A percentile compares a stretch with the other conserved stretches of the same genome.
phyloP scores from a whole-genome alignment of 805 yeast genomes.

The Candida ulmi region DNA sequence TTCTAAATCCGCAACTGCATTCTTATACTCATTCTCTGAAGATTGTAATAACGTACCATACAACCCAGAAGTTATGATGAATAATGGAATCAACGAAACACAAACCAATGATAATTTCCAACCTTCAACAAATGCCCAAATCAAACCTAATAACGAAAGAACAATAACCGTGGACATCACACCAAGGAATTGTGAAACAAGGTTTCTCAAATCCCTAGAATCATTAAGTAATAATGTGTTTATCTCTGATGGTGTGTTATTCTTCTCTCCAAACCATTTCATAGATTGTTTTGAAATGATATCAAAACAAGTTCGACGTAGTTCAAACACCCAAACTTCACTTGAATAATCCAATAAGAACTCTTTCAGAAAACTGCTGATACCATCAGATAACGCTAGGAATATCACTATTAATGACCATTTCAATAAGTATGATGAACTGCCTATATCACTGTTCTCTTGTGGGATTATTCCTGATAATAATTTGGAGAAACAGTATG shows the following conservation, averaged over 20 bases:
- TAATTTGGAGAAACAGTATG: conserved; percentile 69
- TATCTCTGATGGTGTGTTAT: conserved; percentile 42
- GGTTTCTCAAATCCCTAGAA: conserved; percentile 63
- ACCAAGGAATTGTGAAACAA: conserved; percentile 59
- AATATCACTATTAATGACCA: conserved; percentile 69
- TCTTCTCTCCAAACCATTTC: conserved; percentile 42
- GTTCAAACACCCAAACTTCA: conserved; percentile 57
- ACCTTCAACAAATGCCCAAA: conserved; percentile 75
- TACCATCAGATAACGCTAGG: conserved; percentile 61
- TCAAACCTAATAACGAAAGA: conserved; percentile 52
- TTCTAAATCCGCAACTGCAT: conserved; percentile 49
- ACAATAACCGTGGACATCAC: conserved; percentile 47
- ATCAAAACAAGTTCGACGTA: conserved; percentile 46
- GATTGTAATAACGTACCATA: conserved; percentile 48
- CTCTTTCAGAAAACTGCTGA: conserved; percentile 44
- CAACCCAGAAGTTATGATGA: conserved; percentile 41
- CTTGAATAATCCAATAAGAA: conserved; percentile 50
- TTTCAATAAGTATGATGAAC: conserved; percentile 32
- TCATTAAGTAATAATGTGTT: conserved; percentile 75
- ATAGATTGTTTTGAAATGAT: conserved; percentile 46
- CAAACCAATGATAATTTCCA: conserved; percentile 90
- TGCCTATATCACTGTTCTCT: conserved; percentile 25
- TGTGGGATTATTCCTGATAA: conserved; percentile 56
- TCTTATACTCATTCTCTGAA: conserved; percentile 58
- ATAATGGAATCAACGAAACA: conserved; percentile 64